These are phyloP conservation scores for Bipolaris zeicola DNA, from an alignment of 2,329 filamentous ascomycete genomes.

Conservation along the genomic window DNA sequence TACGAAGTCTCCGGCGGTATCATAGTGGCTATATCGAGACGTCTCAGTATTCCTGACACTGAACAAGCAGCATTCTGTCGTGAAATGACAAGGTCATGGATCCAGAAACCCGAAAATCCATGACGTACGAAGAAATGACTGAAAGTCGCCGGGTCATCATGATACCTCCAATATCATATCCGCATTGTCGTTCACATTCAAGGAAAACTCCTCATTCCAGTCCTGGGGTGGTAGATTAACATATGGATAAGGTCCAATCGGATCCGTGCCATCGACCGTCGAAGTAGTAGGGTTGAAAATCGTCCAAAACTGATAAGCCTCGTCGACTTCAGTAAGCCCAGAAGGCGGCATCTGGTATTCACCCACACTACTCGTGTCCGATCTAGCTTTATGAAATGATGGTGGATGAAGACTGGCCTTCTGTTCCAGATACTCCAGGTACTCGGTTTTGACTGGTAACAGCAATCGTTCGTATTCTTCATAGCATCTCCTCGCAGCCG, in stretches of 20 bases:
- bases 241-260: conserved; percentile 27
- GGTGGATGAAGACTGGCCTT: conserved; percentile 30
- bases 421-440: conserved; percentile 39
- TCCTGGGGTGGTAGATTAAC: conserved; percentile 33
- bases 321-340: conserved; percentile 27
- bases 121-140: background rate
- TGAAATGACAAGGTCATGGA: background rate
- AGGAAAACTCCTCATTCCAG: conserved; percentile 42
- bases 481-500: conserved; percentile 40
- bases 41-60: background rate
- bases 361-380: conserved; percentile 18
- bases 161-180: conserved; percentile 20
- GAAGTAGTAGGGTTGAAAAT: conserved; percentile 41
- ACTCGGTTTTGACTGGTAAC: conserved; percentile 41
- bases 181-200: conserved; percentile 35
- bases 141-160: conserved; percentile 2
- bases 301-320: conserved; percentile 37
- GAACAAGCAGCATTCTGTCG: background rate
- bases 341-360: conserved; percentile 17
- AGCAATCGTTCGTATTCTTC: conserved; percentile 44
- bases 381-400: conserved; percentile 8
- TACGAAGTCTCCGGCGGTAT: too few relatives aligned
- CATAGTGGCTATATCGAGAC: background rate
- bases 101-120: background rate
- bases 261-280: conserved; percentile 26